Conservation (phyloP, 768 basidiomycete genomes). For the Podaxis carcinomalis region DNA sequence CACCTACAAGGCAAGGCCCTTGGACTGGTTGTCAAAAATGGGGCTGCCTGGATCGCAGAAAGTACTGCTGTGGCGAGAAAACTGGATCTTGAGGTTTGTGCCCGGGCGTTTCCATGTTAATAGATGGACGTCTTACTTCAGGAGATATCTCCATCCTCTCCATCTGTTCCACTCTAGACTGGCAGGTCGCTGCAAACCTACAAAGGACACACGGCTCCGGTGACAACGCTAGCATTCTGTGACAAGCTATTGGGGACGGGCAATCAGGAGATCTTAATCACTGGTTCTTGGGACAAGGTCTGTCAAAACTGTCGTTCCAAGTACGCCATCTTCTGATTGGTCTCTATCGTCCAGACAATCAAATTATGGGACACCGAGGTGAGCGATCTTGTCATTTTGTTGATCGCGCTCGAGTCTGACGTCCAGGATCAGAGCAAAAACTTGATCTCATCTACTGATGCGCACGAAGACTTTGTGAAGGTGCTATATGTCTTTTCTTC, state of each 20-base stretch:
- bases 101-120: not conserved
- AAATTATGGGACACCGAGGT: conserved; percentile 83
- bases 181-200: conserved; percentile 75
- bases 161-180: conserved; percentile 45
- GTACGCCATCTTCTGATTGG: conserved; percentile 1
- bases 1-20: conserved; percentile 72
- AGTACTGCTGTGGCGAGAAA: conserved; percentile 73
- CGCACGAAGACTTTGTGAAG: conserved; percentile 92
- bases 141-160: not conserved
- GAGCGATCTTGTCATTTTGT: conserved; percentile 17
- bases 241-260: conserved; percentile 34
- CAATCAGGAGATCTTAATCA: conserved; percentile 59
- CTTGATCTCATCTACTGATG: conserved; percentile 66
- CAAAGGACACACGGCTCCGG: conserved; percentile 85
- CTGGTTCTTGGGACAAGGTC: conserved; percentile 93
- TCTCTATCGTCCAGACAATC: conserved; percentile 55
- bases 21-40: conserved; percentile 58
- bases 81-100: conserved; percentile 68
- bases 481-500: conserved; percentile 66
- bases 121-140: not conserved
- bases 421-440: conserved; percentile 52
- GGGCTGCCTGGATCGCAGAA: conserved; percentile 83
- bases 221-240: conserved; percentile 76
- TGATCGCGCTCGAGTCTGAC: not conserved
- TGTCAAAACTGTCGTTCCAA: conserved; percentile 1